phyloP scores from a whole-genome alignment of 2,329 filamentous ascomycete species.

The Periconia sp. region DNA sequence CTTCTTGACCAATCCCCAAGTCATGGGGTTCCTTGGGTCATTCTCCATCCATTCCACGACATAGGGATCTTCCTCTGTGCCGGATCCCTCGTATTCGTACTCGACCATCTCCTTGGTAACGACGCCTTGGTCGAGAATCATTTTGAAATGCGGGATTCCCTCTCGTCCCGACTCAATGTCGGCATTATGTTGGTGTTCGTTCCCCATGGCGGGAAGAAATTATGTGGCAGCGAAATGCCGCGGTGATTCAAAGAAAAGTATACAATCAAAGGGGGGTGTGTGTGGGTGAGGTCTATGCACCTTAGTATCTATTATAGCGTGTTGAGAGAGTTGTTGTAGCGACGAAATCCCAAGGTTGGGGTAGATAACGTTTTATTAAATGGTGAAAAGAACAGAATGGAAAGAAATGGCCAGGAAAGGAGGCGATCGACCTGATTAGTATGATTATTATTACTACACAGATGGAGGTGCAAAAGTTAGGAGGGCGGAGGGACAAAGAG shows the following conservation, averaged over 20 bases:
- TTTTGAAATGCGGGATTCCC: constrained; percentile 38
- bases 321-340: background rate
- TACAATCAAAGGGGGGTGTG: background rate
- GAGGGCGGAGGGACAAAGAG: background rate
- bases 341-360: background rate
- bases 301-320: too few species aligned
- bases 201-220: constrained; percentile 10
- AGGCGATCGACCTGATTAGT: background rate
- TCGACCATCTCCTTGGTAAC: constrained; percentile 41
- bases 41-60: constrained; percentile 51
- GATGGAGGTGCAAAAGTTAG: background rate
- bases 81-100: constrained; percentile 46
- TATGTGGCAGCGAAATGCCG: background rate
- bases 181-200: constrained; percentile 2
- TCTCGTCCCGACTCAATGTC: constrained; percentile 39
- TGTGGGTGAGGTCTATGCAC: background rate
- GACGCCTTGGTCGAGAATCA: constrained; percentile 41
- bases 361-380: too few species aligned
- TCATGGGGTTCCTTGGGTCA: constrained; percentile 50
- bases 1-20: constrained; percentile 42
- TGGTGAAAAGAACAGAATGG: background rate
- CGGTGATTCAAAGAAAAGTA: background rate
- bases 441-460: background rate
- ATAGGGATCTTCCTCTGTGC: constrained; percentile 49
- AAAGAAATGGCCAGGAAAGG: background rate